phyloP scores from a whole-genome alignment of 768 basidiomycete species.

The Macrolepiota albuminosa region DNA sequence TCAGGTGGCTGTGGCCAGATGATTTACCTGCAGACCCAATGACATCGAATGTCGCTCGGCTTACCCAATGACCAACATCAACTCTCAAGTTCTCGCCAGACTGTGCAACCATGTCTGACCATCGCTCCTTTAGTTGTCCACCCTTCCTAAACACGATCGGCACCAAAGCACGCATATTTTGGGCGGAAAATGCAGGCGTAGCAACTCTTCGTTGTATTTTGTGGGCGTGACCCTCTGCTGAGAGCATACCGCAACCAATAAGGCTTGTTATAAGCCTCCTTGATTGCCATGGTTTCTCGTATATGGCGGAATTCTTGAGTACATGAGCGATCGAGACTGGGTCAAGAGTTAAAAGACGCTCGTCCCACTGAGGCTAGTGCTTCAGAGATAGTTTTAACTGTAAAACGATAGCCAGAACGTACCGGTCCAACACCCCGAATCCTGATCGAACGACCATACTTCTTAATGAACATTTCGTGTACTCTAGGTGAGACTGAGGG shows the following conservation, averaged over 20 bases:
- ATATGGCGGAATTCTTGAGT: slow-evolving; percentile 63
- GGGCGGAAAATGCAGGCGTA: slow-evolving; percentile 73
- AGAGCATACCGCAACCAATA: slow-evolving; percentile 81
- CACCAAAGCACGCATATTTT: slow-evolving; percentile 66
- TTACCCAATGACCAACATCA: slow-evolving; percentile 79
- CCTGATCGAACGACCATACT: slow-evolving; percentile 67
- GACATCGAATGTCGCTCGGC: slow-evolving; percentile 83
- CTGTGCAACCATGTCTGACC: slow-evolving; percentile 42
- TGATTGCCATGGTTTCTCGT: slow-evolving; percentile 83
- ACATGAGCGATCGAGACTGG: slow-evolving; percentile 71
- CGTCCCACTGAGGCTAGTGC: slow-evolving; percentile 53
- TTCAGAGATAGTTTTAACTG: not conserved
- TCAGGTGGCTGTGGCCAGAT: slow-evolving; percentile 6
- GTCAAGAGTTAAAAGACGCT: slow-evolving; percentile 77
- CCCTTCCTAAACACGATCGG: slow-evolving; percentile 73
- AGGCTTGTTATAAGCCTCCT: slow-evolving; percentile 68
- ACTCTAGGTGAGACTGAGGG: slow-evolving; percentile 46
- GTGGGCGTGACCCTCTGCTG: slow-evolving; percentile 76
- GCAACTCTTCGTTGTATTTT: slow-evolving; percentile 76
- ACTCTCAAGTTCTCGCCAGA: slow-evolving; percentile 33
- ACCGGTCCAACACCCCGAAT: slow-evolving; percentile 68
- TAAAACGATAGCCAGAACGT: slow-evolving; percentile 20
- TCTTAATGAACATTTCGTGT: slow-evolving; percentile 48
- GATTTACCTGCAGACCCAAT: slow-evolving; percentile 77
- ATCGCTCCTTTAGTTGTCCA: slow-evolving; percentile 52